Evolutionary conservation across 306 rosid genomes (phyloP).

Genomic region (Styphnolobium japonicum): DNA sequence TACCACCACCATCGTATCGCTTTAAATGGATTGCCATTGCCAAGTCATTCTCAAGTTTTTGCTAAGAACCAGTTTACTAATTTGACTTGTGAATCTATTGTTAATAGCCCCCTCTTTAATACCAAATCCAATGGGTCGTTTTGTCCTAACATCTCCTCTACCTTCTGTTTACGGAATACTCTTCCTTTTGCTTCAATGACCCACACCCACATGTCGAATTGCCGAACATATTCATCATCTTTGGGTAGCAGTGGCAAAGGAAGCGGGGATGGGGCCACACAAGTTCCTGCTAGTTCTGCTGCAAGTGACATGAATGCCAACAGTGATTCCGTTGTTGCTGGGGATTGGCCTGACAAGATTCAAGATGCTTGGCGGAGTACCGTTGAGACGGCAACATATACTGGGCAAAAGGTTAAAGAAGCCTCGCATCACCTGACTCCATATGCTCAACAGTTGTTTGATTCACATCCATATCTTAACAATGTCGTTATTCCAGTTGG

Average conservation of each 20-base stretch:
- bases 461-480: constrained; percentile 68
- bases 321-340: constrained; percentile 31
- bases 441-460: constrained; percentile 57
- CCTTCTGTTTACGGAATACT: constrained; percentile 15
- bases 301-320: constrained; percentile 37
- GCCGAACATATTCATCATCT: constrained; percentile 44
- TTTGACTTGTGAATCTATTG: constrained; percentile 10
- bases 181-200: constrained; percentile 34
- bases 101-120: not conserved
- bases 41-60: constrained; percentile 11
- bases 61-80: constrained; percentile 14
- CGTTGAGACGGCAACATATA: constrained; percentile 50
- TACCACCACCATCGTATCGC: constrained; percentile 7
- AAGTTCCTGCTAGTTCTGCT: constrained; percentile 53
- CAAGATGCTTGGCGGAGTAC: constrained; percentile 62
- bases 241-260: constrained; percentile 49
- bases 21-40: constrained; percentile 27
- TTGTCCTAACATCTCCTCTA: constrained; percentile 29
- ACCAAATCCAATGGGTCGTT: constrained; percentile 29
- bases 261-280: constrained; percentile 35
- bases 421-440: constrained; percentile 63
- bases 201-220: constrained; percentile 23
- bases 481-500: constrained; percentile 63
- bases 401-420: constrained; percentile 65
- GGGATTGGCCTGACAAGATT: constrained; percentile 58